phyloP scores from a whole-genome alignment of 768 basidiomycete species.

The Lanmaoa pseudosensibilis region DNA sequence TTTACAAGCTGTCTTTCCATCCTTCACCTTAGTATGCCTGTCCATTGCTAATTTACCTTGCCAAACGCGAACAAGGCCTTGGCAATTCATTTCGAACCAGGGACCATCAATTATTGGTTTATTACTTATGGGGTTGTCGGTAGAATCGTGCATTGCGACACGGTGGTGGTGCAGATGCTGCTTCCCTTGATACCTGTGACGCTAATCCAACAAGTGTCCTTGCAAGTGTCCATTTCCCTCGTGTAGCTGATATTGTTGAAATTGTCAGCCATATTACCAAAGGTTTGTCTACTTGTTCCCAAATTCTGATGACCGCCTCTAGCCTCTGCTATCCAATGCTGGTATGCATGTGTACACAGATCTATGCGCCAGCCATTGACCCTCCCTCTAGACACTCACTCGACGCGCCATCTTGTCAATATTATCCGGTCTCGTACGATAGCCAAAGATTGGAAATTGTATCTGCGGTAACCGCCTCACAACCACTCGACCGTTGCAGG shows the following conservation, averaged over 20 bases:
- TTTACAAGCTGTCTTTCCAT: background rate
- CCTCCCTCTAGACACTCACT: background rate
- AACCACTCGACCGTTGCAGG: constrained; percentile 67
- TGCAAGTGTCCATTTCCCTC: too few species aligned
- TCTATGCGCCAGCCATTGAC: background rate
- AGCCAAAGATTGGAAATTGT: background rate
- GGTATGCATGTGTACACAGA: background rate
- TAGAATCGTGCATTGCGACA: background rate
- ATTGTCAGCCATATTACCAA: too few species aligned
- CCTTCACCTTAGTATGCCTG: background rate
- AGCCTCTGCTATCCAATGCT: background rate
- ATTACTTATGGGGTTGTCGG: too few species aligned
- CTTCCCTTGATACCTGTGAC: background rate
- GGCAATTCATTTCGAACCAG: too few species aligned
- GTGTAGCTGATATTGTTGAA: too few species aligned
- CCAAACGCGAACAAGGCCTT: too few species aligned
- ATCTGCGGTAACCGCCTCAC: constrained; percentile 15
- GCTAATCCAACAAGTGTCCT: too few species aligned
- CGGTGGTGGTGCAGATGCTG: background rate
- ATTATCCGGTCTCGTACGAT: background rate
- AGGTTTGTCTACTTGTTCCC: background rate
- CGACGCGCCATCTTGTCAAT: background rate
- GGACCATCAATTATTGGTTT: too few species aligned
- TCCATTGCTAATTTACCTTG: background rate
- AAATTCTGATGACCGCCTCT: too few species aligned